Evolutionary conservation across 805 yeast genomes (phyloP), one percentile per base, ranked within the genome.

Genomic region (Saccharomyces mikatae): DNA sequence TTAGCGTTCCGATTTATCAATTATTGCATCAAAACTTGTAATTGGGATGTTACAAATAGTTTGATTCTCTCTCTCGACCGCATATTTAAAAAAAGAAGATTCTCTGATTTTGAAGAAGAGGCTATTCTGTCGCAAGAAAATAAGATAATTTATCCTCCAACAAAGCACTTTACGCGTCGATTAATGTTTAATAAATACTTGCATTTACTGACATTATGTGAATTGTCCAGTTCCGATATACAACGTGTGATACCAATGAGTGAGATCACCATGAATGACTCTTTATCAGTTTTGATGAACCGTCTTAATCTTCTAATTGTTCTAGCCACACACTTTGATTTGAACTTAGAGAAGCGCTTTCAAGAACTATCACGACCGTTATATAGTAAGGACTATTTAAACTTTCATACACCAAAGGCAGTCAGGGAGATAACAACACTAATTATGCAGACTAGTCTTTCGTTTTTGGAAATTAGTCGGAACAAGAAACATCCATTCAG

Each of bases 41-140:
- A 71, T 10, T 72, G 75, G 76, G 63, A 56, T 22, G 56, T 77
- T 17, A 67, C 66, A 48, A 65, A 75, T 49, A 76, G 76, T 22
- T 84, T 88, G 52, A 71, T 88, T 28, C 79, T 83, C 54, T 49
- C 46, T 10, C 48, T 67, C 22, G 60, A 67, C 49, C 53, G 54
- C 9, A 52, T 63, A 6, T 64, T 66, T 44, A 68, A 65, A 46
- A 60, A 49, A 24, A 54, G 67, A 51, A 60, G 67, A 47, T 69
- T 62, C 52, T 54, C 55, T 24, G 65, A 69, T 47, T 69, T 63
- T 52, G 50, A 51, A 4, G 67, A 62, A 31, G 73, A 69, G 41
- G 3, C 29, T 1, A 11, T 4, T 2, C 6, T 41, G 5, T 54
- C 62, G 0, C 32, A 50, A 2, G 51, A 41, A 8, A 61, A 56